These are phyloP conservation scores for Ophiostoma piceae DNA, from an alignment of 2,329 filamentous ascomycete species.

Conservation along the genomic window DNA sequence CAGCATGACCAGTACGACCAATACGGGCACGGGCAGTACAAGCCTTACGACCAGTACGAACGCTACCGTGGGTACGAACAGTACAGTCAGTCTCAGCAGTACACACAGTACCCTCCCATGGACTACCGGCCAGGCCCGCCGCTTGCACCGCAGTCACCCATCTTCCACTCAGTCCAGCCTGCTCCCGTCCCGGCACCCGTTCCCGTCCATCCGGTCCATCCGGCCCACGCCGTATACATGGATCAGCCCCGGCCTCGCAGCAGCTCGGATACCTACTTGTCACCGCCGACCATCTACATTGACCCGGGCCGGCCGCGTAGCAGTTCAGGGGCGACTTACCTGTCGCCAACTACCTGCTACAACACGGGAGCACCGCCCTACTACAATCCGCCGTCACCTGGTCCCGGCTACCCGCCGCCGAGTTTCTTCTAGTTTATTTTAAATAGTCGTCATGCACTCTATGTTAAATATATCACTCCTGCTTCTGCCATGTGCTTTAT, in stretches of 20 bases:
- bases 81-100: background rate
- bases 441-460: too few relatives aligned
- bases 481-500: background rate
- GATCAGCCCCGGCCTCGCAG: slow-evolving; percentile 1
- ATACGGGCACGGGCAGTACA: too few relatives aligned
- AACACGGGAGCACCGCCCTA: background rate
- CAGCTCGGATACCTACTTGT: background rate
- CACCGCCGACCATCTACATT: background rate
- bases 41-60: background rate
- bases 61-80: background rate
- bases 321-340: background rate
- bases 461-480: background rate
- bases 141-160: background rate
- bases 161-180: background rate
- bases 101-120: background rate
- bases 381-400: background rate
- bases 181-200: background rate
- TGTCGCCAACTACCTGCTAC: background rate
- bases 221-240: background rate
- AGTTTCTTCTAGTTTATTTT: background rate
- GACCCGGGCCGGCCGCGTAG: background rate
- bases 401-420: background rate
- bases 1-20: too few relatives aligned
- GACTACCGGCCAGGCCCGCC: background rate
- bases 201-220: background rate